Base-by-base conservation (phyloP, 345 rosid genomes). In the Salix arbutifolia region DNA sequence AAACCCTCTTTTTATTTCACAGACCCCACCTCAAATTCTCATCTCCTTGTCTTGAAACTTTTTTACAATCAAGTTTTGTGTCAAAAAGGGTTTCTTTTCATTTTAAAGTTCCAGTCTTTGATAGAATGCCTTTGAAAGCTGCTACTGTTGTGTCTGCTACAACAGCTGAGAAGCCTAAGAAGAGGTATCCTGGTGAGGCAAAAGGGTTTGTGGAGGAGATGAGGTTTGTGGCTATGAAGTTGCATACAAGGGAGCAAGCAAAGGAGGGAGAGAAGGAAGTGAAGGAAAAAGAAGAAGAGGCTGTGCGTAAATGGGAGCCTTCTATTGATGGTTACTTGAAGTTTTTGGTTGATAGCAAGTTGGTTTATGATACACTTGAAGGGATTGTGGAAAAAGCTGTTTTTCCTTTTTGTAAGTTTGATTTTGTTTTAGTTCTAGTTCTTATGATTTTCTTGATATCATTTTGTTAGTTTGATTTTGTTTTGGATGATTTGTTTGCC, bases 161-260 rank as follows among this genome's bases (percentile, higher is more conserved):
- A 11, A 84, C 93, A 60, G 87, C 91, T 0, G 97, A 91, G 91
- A 93, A 88, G 93, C 87, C 84, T 40, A 85, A 75, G 64, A 89
- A 83, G 85, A 85, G 97, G 64, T 91, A 90, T 69, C 97, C 98
- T 0, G 96, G 97, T 2, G 96, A 93, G 90, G 88, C 96, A 0
- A 93, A 96, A 74, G 99, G 98, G 46, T 93, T 96, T 78, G 97
- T 96, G 77, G 99, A 96, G 86, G 99, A 96, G 92, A 93, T 96
- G 99, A 93, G 98, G 82, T 96, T 91, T 76, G 94, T 91, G 78
- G 99, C 99, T 10, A 96, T 96, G 99, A 93, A 83, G 75, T 80
- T 91, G 77, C 98, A 96, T 68, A 91, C 98, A 0, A 91, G 77
- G 62, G 97, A 93, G 60, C 99, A 96, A 79, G 91, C 98, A 2